Evolutionary conservation across 2,329 filamentous ascomycete genomes (phyloP).

Genomic region (Neofusicoccum kwambonambiense): DNA sequence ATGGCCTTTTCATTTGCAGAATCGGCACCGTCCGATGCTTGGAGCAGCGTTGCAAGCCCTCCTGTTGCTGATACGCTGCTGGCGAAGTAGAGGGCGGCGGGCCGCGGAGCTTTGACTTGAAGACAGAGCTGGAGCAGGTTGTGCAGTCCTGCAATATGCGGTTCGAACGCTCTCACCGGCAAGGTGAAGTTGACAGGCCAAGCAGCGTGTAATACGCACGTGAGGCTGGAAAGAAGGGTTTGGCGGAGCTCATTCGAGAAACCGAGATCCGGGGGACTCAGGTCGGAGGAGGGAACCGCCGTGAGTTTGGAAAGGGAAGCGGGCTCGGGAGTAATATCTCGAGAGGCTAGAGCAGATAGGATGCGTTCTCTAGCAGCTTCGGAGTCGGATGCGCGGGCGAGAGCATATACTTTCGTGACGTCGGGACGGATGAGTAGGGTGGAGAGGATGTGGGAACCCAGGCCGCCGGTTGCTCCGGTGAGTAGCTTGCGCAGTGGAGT

Average conservation of each 20-base stretch:
- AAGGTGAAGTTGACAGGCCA: conserved; percentile 61
- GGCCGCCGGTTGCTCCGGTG: conserved; percentile 65
- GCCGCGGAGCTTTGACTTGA: conserved; percentile 29
- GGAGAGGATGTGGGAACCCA: conserved; percentile 59
- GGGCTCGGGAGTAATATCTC: conserved; percentile 33
- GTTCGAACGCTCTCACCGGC: conserved; percentile 50
- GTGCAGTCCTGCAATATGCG: conserved; percentile 45
- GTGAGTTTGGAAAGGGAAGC: conserved; percentile 29
- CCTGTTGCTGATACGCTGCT: conserved; percentile 33
- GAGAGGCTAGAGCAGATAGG: conserved; percentile 33
- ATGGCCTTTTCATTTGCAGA: conserved; percentile 17
- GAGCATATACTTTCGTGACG: conserved; percentile 48
- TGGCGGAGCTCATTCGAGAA: conserved; percentile 28
- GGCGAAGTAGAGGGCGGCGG: conserved; percentile 45
- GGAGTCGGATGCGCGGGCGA: conserved; percentile 48
- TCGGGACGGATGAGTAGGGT: conserved; percentile 29
- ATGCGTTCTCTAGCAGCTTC: conserved; percentile 26
- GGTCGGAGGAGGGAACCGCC: conserved; percentile 37
- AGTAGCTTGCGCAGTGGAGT: conserved; percentile 40
- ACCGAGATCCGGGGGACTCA: conserved; percentile 42
- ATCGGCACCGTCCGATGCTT: background rate
- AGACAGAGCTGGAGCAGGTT: conserved; percentile 46
- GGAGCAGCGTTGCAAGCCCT: background rate
- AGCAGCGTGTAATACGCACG: conserved; percentile 52
- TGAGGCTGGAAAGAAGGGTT: conserved; percentile 30